These are phyloP conservation scores for Schizopora paradoxa DNA, from an alignment of 1,284 basidiomycete species.

Conservation along the genomic window DNA sequence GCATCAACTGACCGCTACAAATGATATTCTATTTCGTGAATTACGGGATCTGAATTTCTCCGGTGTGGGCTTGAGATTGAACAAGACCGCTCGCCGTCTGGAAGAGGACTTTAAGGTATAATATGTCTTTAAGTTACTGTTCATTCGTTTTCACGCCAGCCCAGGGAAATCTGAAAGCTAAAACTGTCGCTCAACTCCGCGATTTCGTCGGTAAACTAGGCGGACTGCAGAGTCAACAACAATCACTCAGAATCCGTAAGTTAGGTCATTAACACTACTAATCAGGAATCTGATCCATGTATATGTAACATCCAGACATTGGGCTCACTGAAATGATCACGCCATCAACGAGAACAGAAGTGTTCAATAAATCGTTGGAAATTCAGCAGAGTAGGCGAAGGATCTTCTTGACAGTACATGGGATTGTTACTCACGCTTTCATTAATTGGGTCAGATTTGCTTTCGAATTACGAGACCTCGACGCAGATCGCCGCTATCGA, in stretches of 20 bases:
- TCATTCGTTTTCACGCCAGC: slow-evolving; percentile 14
- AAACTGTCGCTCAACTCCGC: slow-evolving; percentile 87
- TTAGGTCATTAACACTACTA: slow-evolving; percentile 19
- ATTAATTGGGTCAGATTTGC: slow-evolving; percentile 56
- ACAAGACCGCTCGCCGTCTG: slow-evolving; percentile 75
- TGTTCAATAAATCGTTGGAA: slow-evolving; percentile 90
- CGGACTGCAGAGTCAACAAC: slow-evolving; percentile 87
- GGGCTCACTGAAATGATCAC: slow-evolving; percentile 89
- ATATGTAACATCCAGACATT: slow-evolving; percentile 73
- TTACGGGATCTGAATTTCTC: slow-evolving; percentile 93
- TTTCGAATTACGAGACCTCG: slow-evolving; percentile 82
- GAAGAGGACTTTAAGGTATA: slow-evolving; percentile 88
- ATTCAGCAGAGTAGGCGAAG: slow-evolving; percentile 87
- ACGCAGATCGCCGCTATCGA: slow-evolving; percentile 79
- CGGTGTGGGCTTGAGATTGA: slow-evolving; percentile 81
- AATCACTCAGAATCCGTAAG: slow-evolving; percentile 82
- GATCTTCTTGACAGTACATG: too few relatives aligned
- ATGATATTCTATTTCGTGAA: slow-evolving; percentile 82
- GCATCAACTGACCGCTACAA: slow-evolving; percentile 69
- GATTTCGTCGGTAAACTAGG: slow-evolving; percentile 95
- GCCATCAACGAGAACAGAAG: slow-evolving; percentile 78
- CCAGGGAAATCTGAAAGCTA: slow-evolving; percentile 74
- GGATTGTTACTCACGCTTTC: slow-evolving; percentile 12
- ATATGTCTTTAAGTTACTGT: slow-evolving; percentile 5
- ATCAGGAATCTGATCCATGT: slow-evolving; percentile 4